Conservation (phyloP, 495 filamentous ascomycete species). For the Talaromyces liani region DNA sequence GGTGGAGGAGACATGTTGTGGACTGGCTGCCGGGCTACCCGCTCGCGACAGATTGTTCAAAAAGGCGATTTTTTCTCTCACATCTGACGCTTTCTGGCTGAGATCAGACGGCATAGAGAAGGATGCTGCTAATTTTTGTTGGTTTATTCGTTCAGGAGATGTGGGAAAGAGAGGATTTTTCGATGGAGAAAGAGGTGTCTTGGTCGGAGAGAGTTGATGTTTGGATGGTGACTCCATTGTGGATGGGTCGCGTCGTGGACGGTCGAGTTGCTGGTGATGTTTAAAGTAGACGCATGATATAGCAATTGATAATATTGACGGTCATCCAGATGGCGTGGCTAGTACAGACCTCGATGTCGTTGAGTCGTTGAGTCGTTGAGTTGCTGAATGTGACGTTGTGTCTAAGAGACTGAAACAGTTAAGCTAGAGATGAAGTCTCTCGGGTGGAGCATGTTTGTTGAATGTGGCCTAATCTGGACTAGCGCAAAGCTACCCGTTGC, state of each 20-base stretch:
- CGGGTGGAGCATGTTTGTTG: slow-evolving; percentile 7
- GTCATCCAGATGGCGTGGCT: background rate
- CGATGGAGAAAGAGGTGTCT: slow-evolving; percentile 54
- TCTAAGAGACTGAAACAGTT: background rate
- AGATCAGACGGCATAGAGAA: slow-evolving; percentile 43
- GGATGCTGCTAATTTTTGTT: slow-evolving; percentile 50
- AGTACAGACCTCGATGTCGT: background rate
- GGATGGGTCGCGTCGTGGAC: slow-evolving; percentile 3
- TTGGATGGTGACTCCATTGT: slow-evolving; percentile 34
- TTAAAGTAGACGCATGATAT: background rate
- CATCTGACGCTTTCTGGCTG: slow-evolving; percentile 52
- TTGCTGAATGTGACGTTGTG: background rate
- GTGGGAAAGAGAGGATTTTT: slow-evolving; percentile 46
- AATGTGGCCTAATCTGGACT: background rate
- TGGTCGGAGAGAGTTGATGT: slow-evolving; percentile 39
- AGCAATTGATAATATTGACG: background rate
- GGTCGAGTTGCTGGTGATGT: background rate
- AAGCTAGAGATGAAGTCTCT: background rate
- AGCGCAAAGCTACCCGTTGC: background rate
- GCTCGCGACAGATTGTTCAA: slow-evolving; percentile 66
- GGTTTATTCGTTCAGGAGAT: slow-evolving; percentile 76
- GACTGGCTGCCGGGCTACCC: slow-evolving; percentile 46
- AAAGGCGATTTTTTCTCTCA: slow-evolving; percentile 79
- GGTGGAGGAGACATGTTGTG: slow-evolving; percentile 28
- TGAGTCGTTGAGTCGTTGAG: background rate